Conservation (phyloP, 345 rosid genomes). For the Salix arbutifolia region DNA sequence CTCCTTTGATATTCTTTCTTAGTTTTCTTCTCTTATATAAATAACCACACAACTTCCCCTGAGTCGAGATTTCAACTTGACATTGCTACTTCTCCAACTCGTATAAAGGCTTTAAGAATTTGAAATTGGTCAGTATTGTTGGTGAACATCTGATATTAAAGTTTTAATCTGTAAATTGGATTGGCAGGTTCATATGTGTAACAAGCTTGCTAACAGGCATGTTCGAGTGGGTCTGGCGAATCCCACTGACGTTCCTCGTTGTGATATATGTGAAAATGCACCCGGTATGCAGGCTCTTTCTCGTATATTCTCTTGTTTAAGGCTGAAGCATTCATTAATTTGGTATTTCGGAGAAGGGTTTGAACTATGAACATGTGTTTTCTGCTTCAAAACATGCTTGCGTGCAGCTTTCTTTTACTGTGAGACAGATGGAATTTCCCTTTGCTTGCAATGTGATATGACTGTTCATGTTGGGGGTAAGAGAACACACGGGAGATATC, state of each 20-base stretch:
- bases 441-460: conserved; percentile 83
- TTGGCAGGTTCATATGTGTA: conserved; percentile 74
- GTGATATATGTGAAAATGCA: conserved; percentile 81
- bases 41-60: neutral
- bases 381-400: conserved; percentile 13
- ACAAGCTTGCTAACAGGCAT: conserved; percentile 83
- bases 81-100: neutral
- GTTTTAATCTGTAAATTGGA: neutral
- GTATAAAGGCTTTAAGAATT: neutral
- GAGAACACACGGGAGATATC: conserved; percentile 65
- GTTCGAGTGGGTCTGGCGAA: conserved; percentile 65
- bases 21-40: neutral
- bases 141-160: neutral
- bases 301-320: neutral
- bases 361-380: neutral
- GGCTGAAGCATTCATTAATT: neutral
- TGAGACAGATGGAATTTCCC: conserved; percentile 76
- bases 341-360: neutral
- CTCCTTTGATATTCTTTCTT: neutral
- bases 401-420: conserved; percentile 81
- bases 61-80: neutral
- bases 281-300: conserved; percentile 44
- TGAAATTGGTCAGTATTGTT: neutral
- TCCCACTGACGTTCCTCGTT: conserved; percentile 63
- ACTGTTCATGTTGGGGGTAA: conserved; percentile 80